Evolutionary conservation across 441 rosid genomes (phyloP).

Genomic region (Hura crepitans): DNA sequence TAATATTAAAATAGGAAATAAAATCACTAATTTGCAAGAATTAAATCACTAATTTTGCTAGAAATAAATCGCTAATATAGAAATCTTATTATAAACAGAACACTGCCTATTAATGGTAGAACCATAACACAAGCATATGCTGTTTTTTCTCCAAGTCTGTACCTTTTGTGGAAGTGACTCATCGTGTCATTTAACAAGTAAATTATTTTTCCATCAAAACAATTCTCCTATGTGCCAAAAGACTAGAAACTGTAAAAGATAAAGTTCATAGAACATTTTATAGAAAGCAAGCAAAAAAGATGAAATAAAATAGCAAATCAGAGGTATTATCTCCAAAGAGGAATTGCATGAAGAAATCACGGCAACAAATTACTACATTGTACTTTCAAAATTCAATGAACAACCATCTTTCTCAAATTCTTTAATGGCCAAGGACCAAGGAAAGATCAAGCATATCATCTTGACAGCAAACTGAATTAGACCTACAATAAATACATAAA

Average conservation of each 20-base stretch:
- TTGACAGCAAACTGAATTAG: neutral
- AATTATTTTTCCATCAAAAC: neutral
- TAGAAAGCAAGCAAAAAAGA: neutral
- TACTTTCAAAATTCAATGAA: neutral
- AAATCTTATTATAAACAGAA: too few species aligned
- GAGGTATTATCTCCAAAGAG: neutral
- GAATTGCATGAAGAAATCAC: slow-evolving; percentile 4
- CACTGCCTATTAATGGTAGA: too few species aligned
- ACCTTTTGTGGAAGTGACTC: neutral
- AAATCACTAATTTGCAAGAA: too few species aligned
- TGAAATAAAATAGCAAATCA: neutral
- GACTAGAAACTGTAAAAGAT: neutral
- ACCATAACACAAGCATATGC: too few species aligned
- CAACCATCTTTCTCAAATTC: neutral
- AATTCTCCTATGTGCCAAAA: neutral
- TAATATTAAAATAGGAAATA: too few species aligned
- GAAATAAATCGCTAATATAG: too few species aligned
- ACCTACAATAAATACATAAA: neutral
- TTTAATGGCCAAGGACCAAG: neutral
- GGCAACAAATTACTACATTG: neutral
- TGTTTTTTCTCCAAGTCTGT: neutral
- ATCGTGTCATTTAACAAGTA: neutral
- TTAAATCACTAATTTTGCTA: too few species aligned
- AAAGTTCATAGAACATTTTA: neutral
- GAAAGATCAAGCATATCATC: neutral